phyloP scores from a whole-genome alignment of 2,329 filamentous ascomycete genomes.

The Decorospora gaudefroyi region DNA sequence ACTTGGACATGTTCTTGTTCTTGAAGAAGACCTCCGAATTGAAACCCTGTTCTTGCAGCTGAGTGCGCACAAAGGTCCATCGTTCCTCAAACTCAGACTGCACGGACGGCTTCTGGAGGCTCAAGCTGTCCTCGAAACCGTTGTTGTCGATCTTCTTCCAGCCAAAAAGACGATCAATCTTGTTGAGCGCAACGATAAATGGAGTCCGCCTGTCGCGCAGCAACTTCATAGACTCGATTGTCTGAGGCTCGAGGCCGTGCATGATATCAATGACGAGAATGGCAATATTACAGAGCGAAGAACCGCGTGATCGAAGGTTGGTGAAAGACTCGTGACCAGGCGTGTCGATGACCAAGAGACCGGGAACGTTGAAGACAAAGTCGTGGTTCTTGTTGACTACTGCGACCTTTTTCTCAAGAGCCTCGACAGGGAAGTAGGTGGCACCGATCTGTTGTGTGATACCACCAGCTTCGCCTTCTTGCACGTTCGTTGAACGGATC shows the following conservation, averaged over 20 bases:
- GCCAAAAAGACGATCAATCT: conserved; percentile 98
- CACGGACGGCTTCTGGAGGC: conserved; percentile 87
- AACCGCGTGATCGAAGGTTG: conserved; percentile 93
- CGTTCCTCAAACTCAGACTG: conserved; percentile 94
- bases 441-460: conserved; percentile 99
- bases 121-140: conserved; percentile 90
- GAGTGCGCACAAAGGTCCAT: conserved; percentile 86
- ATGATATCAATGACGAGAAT: conserved; percentile 99
- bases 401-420: conserved; percentile 86
- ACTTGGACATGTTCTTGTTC: conserved; percentile 95
- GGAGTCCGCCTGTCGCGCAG: conserved; percentile 92
- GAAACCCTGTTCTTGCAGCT: conserved; percentile 95
- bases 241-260: conserved; percentile 98
- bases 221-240: conserved; percentile 93
- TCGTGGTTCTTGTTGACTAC: conserved; percentile 89
- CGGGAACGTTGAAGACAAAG: conserved; percentile 97
- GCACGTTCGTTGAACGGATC: conserved; percentile 96
- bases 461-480: conserved; percentile 98
- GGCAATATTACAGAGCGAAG: conserved; percentile 98
- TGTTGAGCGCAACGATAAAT: conserved; percentile 98
- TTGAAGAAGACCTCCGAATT: conserved; percentile 96
- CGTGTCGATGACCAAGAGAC: conserved; percentile 95
- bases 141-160: conserved; percentile 99
- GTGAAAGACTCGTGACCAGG: conserved; percentile 99
- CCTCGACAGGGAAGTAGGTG: conserved; percentile 96